phyloP scores from a whole-genome alignment of 140 eudicot genomes.

The Stevia rebaudiana region DNA sequence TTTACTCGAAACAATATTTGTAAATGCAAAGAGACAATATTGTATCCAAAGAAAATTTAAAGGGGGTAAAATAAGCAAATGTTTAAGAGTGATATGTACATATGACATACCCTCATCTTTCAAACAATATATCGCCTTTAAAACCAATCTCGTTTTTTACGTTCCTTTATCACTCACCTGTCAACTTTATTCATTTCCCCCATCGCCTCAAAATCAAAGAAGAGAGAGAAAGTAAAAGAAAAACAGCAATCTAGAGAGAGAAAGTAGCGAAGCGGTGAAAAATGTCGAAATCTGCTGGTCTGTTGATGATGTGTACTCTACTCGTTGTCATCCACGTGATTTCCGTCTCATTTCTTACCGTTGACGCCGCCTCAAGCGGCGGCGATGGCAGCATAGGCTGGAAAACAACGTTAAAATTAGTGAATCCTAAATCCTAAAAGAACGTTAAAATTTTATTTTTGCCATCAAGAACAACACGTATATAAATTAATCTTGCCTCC shows the following conservation, averaged over 20 bases:
- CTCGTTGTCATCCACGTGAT: conserved; percentile 19
- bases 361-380: conserved; percentile 6
- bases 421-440: too few species aligned
- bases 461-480: too few species aligned
- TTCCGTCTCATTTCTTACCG: conserved; percentile 26
- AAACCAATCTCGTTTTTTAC: neutral
- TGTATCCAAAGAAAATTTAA: too few species aligned
- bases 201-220: neutral
- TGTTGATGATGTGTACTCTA: conserved; percentile 29
- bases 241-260: conserved; percentile 8
- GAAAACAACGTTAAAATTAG: too few species aligned
- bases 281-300: conserved; percentile 31
- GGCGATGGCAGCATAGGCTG: conserved; percentile 24
- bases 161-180: conserved; percentile 18
- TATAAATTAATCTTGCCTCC: too few species aligned
- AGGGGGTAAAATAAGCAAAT: neutral
- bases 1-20: too few species aligned
- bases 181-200: conserved; percentile 18
- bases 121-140: conserved; percentile 8
- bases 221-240: conserved; percentile 11
- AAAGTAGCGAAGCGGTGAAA: neutral
- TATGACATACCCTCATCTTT: neutral
- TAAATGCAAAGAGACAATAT: too few species aligned
- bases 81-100: neutral
- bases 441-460: too few species aligned